Conservation (phyloP, 331 rosid genomes). For the Rosa hybrid region DNA sequence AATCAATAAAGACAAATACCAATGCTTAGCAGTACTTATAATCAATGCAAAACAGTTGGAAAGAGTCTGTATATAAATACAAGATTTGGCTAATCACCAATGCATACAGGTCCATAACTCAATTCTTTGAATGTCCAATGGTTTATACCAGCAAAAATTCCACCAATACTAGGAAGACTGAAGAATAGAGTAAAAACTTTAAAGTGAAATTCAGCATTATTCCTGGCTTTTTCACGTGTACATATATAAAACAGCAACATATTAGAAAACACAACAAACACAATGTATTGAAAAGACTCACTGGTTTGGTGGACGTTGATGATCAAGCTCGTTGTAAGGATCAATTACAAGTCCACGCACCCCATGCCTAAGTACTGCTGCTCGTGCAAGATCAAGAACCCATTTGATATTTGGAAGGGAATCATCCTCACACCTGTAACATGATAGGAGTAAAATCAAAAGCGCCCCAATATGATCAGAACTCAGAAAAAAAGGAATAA, state of each 20-base stretch:
- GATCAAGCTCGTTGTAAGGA: constrained; percentile 98
- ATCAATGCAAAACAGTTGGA: not conserved
- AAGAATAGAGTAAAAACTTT: not conserved
- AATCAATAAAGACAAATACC: not conserved
- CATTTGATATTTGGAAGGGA: constrained; percentile 81
- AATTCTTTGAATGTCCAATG: not conserved
- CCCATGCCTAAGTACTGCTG: constrained; percentile 96
- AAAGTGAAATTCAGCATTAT: not conserved
- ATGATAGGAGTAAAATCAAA: constrained; percentile 3
- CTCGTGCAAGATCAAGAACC: constrained; percentile 93
- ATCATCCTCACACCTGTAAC: constrained; percentile 85
- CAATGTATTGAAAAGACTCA: constrained; percentile 43
- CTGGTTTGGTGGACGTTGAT: constrained; percentile 85
- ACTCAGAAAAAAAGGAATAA: constrained; percentile 7
- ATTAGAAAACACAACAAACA: constrained; percentile 2
- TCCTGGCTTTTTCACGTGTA: not conserved
- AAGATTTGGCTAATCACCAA: not conserved
- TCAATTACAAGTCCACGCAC: constrained; percentile 97
- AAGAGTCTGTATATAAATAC: not conserved
- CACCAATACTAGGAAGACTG: not conserved
- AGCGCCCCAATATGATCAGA: constrained; percentile 8
- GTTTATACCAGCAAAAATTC: not conserved
- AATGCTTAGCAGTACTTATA: not conserved
- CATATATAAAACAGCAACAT: not conserved
- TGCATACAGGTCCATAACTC: not conserved